Evolutionary conservation across 225 moss, liverwort and hornwort genomes (phyloP).

Genomic region (Sphagnum contortum): DNA sequence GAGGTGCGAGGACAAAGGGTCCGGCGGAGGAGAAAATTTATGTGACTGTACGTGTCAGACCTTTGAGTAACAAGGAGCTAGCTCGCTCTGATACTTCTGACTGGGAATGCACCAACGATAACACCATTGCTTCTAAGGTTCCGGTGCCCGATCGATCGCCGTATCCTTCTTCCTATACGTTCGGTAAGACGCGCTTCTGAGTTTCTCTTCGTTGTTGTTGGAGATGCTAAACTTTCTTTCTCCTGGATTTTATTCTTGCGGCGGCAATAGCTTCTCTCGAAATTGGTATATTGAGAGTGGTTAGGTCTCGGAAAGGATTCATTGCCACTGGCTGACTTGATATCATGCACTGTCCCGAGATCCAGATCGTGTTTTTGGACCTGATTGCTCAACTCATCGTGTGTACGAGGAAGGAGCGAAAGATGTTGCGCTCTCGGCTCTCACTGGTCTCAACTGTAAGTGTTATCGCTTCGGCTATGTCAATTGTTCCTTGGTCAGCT

Average conservation of each 20-base stretch:
- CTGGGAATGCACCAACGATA: conserved; percentile 67
- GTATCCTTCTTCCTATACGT: conserved; percentile 52
- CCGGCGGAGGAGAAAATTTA: conserved; percentile 93
- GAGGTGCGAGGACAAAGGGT: conserved; percentile 26
- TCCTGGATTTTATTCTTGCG: too few relatives aligned
- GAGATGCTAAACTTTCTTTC: too few relatives aligned
- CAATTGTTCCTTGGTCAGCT: too few relatives aligned
- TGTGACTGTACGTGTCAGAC: conserved; percentile 87
- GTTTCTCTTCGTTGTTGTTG: too few relatives aligned
- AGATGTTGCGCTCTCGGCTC: conserved; percentile 88
- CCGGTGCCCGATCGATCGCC: conserved; percentile 60
- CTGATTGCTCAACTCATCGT: conserved; percentile 70
- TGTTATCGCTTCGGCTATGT: background rate
- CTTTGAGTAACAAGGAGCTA: conserved; percentile 71
- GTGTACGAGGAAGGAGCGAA: conserved; percentile 98
- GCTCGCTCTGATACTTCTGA: conserved; percentile 62
- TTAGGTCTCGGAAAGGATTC: too few relatives aligned
- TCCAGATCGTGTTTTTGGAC: conserved; percentile 93
- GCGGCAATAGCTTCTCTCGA: too few relatives aligned
- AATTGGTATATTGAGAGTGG: too few relatives aligned
- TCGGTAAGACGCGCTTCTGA: conserved; percentile 26
- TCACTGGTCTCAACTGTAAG: conserved; percentile 95
- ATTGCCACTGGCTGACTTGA: too few relatives aligned
- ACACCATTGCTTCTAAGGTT: conserved; percentile 55
- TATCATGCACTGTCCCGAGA: too few relatives aligned